Evolutionary conservation across 768 basidiomycete genomes (phyloP).

Genomic region (Lactarius akahatsu): DNA sequence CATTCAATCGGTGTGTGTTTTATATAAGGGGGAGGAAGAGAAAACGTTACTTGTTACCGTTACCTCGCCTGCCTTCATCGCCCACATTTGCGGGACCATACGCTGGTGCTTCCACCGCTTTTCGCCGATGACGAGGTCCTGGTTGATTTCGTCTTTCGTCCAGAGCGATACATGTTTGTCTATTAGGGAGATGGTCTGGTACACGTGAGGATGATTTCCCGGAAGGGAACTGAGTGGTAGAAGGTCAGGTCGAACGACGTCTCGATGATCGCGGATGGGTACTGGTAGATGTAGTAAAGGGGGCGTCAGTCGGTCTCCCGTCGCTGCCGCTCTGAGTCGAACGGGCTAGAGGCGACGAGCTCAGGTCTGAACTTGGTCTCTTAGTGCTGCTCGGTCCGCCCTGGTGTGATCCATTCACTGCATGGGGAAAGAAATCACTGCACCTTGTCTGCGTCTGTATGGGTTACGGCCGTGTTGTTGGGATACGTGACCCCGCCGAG

Average conservation of each 20-base stretch:
- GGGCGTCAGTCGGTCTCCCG: conserved; percentile 33
- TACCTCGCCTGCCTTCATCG: too few relatives aligned
- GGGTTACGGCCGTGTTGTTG: conserved; percentile 52
- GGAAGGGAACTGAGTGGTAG: conserved; percentile 41
- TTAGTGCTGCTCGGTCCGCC: conserved; percentile 39
- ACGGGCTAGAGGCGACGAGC: conserved; percentile 33
- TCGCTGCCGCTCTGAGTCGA: conserved; percentile 4
- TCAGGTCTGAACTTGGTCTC: conserved; percentile 40
- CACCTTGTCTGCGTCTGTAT: conserved; percentile 46
- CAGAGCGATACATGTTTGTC: conserved; percentile 44
- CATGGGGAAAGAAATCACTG: background rate
- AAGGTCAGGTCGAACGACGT: conserved; percentile 53
- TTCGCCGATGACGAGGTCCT: conserved; percentile 39
- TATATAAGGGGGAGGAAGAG: background rate
- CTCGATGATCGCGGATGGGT: conserved; percentile 31
- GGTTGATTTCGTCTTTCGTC: conserved; percentile 42
- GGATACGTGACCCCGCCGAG: conserved; percentile 47
- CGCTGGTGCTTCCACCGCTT: conserved; percentile 49
- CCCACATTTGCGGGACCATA: too few relatives aligned
- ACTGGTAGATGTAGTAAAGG: too few relatives aligned
- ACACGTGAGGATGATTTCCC: conserved; percentile 43
- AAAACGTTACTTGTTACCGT: conserved; percentile 32
- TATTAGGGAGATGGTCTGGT: conserved; percentile 52
- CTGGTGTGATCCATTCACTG: background rate
- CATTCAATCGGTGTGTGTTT: background rate